Percentiles rank a stretch among this genome's conserved stretches.
Conservation (phyloP, 495 filamentous ascomycete genomes). For the Hypoxylon fuscum region DNA sequence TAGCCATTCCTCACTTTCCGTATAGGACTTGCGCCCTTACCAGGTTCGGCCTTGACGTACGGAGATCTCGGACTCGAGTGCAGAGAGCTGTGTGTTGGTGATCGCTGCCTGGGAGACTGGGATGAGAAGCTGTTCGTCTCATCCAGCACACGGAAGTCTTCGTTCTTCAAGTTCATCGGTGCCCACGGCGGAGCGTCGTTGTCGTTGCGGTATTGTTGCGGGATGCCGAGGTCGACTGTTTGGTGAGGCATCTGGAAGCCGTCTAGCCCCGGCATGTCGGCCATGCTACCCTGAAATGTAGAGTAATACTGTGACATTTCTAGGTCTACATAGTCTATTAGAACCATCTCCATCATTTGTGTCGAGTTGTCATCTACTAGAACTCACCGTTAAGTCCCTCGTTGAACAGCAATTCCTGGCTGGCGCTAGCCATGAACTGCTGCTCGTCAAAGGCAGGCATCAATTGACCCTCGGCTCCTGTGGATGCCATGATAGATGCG, state of each 20-base stretch:
- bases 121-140: constrained; percentile 44
- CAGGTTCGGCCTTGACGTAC: constrained; percentile 43
- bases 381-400: constrained; percentile 36
- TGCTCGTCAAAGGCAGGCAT: constrained; percentile 39
- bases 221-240: constrained; percentile 44
- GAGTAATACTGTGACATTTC: constrained; percentile 34
- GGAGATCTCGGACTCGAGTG: constrained; percentile 46
- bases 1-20: constrained; percentile 46
- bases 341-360: constrained; percentile 6
- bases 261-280: constrained; percentile 29
- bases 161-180: constrained; percentile 44
- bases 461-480: constrained; percentile 35
- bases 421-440: constrained; percentile 28
- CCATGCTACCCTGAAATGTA: constrained; percentile 31
- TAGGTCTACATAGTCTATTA: constrained; percentile 28
- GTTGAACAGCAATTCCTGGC: constrained; percentile 33
- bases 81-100: constrained; percentile 38
- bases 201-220: constrained; percentile 42
- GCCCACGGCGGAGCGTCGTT: constrained; percentile 52
- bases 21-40: constrained; percentile 42
- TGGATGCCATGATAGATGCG: constrained; percentile 20
- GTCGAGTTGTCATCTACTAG: background rate
- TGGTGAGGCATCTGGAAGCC: constrained; percentile 29
- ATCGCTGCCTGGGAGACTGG: constrained; percentile 43
- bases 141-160: constrained; percentile 46